Conservation (phyloP, 2,329 filamentous ascomycete species). For the Penicillium polonicum region DNA sequence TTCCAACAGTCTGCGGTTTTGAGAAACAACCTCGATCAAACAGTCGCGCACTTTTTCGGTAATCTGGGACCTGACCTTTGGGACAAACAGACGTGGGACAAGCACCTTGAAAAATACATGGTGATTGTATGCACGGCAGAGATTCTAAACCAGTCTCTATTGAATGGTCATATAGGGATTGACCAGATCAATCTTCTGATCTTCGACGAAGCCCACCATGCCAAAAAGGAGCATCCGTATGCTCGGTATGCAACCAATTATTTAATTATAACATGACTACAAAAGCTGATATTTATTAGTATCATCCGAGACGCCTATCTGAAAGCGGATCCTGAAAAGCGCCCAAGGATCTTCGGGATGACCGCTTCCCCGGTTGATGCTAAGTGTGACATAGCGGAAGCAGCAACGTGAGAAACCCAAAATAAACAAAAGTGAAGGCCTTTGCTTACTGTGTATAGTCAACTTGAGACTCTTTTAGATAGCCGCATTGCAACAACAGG, state of each 20-base stretch:
- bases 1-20: conserved; percentile 86
- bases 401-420: conserved; percentile 52
- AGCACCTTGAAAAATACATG: conserved; percentile 65
- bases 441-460: conserved; percentile 36
- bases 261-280: neutral
- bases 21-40: conserved; percentile 73
- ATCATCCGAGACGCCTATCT: conserved; percentile 88
- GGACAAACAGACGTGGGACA: conserved; percentile 60
- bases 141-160: conserved; percentile 74
- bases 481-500: conserved; percentile 78
- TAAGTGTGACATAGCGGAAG: conserved; percentile 68
- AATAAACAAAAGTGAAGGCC: neutral
- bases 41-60: conserved; percentile 73
- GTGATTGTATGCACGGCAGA: conserved; percentile 91
- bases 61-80: conserved; percentile 62
- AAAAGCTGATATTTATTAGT: conserved; percentile 32
- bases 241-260: conserved; percentile 53
- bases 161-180: conserved; percentile 77
- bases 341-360: conserved; percentile 89
- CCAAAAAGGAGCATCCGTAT: conserved; percentile 91
- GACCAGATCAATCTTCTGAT: conserved; percentile 82
- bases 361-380: conserved; percentile 93
- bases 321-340: conserved; percentile 46
- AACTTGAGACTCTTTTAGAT: conserved; percentile 74
- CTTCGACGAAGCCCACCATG: conserved; percentile 95